Conservation (phyloP, 2,329 filamentous ascomycete species). For the Didymella lethalis region DNA sequence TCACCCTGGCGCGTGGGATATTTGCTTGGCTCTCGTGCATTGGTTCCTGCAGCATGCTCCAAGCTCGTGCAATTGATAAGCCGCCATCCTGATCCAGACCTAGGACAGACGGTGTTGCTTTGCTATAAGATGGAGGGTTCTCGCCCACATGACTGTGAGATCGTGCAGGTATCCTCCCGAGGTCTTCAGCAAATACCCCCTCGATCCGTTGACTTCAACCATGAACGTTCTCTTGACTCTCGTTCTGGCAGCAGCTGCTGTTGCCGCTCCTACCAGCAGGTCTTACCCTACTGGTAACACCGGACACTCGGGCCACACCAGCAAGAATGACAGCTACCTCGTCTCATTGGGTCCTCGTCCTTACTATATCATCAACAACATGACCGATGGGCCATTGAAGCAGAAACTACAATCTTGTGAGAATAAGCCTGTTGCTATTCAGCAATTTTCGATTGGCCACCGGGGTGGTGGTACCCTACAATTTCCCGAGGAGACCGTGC, state of each 20-base stretch:
- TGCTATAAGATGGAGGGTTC: slow-evolving; percentile 14
- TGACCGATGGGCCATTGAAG: slow-evolving; percentile 68
- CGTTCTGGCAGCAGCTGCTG: slow-evolving; percentile 21
- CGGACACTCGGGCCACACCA: slow-evolving; percentile 12
- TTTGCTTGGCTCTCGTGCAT: slow-evolving; percentile 15
- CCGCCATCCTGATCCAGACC: not conserved
- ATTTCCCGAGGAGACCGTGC: slow-evolving; percentile 69
- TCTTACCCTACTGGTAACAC: slow-evolving; percentile 10
- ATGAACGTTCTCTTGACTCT: slow-evolving; percentile 19
- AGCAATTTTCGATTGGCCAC: slow-evolving; percentile 68
- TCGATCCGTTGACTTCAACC: not conserved
- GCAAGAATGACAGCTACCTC: slow-evolving; percentile 28
- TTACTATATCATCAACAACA: slow-evolving; percentile 69
- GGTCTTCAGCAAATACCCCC: not conserved
- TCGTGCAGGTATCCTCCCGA: not conserved
- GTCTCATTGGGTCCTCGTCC: slow-evolving; percentile 70
- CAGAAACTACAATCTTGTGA: slow-evolving; percentile 66
- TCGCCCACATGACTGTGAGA: not conserved
- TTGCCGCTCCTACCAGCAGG: slow-evolving; percentile 22
- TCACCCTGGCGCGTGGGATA: slow-evolving; percentile 16
- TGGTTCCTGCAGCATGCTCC: slow-evolving; percentile 4
- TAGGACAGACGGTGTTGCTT: not conserved
- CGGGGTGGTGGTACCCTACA: slow-evolving; percentile 66
- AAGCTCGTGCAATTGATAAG: slow-evolving; percentile 2
- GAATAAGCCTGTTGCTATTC: slow-evolving; percentile 61